phyloP scores from a whole-genome alignment of 1,139 yeast species.

The Candida sp. region DNA sequence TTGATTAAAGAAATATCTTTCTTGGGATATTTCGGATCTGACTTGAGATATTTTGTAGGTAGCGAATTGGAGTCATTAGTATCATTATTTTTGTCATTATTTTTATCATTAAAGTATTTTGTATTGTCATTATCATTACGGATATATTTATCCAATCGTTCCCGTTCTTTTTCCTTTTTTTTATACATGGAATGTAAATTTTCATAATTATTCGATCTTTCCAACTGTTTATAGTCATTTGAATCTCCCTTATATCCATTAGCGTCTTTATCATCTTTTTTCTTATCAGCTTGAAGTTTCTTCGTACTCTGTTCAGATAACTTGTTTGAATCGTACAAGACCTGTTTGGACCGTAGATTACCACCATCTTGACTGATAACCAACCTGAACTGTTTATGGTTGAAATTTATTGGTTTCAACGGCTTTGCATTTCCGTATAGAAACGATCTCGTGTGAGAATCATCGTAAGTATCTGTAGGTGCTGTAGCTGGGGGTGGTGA shows the following conservation, averaged over 20 bases:
- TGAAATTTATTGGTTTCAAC: constrained; percentile 28
- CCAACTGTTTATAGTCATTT: not conserved
- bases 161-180: not conserved
- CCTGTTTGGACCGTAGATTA: constrained; percentile 43
- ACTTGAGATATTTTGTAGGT: not conserved
- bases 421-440: constrained; percentile 35
- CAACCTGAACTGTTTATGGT: constrained; percentile 36
- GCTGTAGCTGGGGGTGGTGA: constrained; percentile 10
- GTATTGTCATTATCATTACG: not conserved
- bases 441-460: constrained; percentile 39
- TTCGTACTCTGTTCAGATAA: constrained; percentile 9
- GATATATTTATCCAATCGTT: not conserved
- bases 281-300: not conserved
- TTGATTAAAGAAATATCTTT: not conserved
- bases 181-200: not conserved
- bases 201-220: not conserved
- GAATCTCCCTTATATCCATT: not conserved
- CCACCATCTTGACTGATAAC: constrained; percentile 55
- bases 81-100: not conserved
- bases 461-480: constrained; percentile 30
- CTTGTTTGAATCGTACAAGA: constrained; percentile 43
- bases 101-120: not conserved
- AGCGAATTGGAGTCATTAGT: not conserved
- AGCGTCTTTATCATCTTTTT: not conserved
- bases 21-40: not conserved